Evolutionary conservation across 2,329 filamentous ascomycete species (phyloP), one percentile per base, ranked within the genome.

Genomic region (Monosporascus sp.): DNA sequence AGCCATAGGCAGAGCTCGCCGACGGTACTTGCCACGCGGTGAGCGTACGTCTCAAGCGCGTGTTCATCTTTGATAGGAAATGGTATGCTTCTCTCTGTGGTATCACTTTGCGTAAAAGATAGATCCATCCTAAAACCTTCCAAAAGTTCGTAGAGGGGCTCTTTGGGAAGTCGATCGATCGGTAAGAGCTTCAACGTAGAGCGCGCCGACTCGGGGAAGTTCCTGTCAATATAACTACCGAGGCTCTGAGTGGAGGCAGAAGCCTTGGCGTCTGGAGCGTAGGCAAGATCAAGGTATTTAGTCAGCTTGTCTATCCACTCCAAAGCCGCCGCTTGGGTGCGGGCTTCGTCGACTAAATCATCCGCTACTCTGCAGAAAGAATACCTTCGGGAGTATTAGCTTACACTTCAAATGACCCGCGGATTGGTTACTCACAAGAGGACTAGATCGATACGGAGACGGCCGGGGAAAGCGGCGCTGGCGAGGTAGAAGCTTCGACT

Each of bases 401-500:
- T 36, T 19, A 11, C 5, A 3, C 22, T 26, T 17, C 9, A 5
- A 24, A 37, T 17, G 8, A 5, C 7, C 16, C 27, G 17, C 3
- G 9, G 16, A 27, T 26, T 5, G n/a, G 16, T 14, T 9, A 64
- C 78, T 66, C 65, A 82, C 71, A 91, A 70, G 1, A 88, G 69
- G 26, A 88, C 78, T 14, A 91, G 66, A 59, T 91, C 87, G 31
- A 86, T 83, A 5, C 87, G 79, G 7, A 91, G 71, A 24, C 83
- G 78, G 1, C 86, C 86, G 40, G 82, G 77, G 58, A 91, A 91
- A 0, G 84, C 81, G 0, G 84, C 81, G 57, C 85, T 88, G 0
- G 87, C 88, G 6, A 91, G 73, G 59, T 88, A 89, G 66, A 91
- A 90, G 61, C 86, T 90, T 48, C 86, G 78, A 60, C 86, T 90